phyloP scores from a whole-genome alignment of 2,329 filamentous ascomycete genomes.

The Epichloe festucae region DNA sequence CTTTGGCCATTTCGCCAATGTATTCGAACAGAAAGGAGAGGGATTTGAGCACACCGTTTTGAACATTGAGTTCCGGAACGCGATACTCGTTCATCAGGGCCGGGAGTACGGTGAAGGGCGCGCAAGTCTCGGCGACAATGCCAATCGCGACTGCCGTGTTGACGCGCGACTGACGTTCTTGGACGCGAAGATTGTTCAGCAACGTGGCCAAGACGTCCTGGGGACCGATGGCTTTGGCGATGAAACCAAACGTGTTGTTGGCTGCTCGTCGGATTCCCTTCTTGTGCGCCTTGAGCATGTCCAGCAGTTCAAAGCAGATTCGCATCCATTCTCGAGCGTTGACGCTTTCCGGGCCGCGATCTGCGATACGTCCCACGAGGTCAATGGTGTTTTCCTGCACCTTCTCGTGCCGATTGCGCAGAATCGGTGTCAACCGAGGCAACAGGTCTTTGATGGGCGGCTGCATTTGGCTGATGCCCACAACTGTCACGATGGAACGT shows the following conservation, averaged over 20 bases:
- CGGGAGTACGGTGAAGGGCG: conserved; percentile 95
- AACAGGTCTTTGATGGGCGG: conserved; percentile 93
- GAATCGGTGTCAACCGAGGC: conserved; percentile 89
- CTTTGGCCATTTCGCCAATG: conserved; percentile 98
- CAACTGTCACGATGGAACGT: conserved; percentile 91
- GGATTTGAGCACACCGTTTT: conserved; percentile 95
- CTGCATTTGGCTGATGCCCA: conserved; percentile 96
- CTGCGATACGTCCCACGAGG: conserved; percentile 91
- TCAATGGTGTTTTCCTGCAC: conserved; percentile 99
- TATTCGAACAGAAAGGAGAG: conserved; percentile 97
- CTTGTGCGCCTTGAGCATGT: conserved; percentile 99
- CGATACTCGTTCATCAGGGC: conserved; percentile 99
- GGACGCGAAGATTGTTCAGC: conserved; percentile 90
- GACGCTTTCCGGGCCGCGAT: conserved; percentile 90
- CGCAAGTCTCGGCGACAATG: conserved; percentile 96
- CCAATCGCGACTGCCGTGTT: conserved; percentile 97
- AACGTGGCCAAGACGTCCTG: conserved; percentile 94
- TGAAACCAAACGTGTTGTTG: conserved; percentile 99
- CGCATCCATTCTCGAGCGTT: conserved; percentile 99
- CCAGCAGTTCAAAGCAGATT: conserved; percentile 95
- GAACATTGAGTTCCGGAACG: conserved; percentile 94
- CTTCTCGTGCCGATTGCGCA: conserved; percentile 96
- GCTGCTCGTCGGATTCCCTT: conserved; percentile 96
- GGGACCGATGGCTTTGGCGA: conserved; percentile 95
- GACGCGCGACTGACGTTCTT: conserved; percentile 94